Conservation (phyloP, 169 alveolate species). For the Sarcocystis neurona region DNA sequence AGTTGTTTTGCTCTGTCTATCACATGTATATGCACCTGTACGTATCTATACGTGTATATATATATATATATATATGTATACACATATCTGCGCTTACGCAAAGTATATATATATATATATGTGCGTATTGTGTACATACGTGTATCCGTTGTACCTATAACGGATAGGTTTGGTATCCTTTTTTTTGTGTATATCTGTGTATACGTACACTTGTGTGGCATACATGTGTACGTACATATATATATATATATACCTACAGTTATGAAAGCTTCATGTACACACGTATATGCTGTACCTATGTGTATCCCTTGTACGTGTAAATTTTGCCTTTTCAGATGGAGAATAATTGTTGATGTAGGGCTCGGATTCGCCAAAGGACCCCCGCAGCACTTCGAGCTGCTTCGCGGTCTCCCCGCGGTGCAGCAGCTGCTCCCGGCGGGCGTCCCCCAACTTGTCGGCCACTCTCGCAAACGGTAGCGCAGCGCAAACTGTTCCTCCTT, state of each 20-base stretch:
- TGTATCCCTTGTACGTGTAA: not conserved
- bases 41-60: too few species aligned
- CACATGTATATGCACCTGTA: too few species aligned
- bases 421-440: conserved; percentile 39
- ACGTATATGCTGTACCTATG: not conserved
- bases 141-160: too few species aligned
- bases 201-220: not conserved
- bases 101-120: too few species aligned
- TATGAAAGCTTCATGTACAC: not conserved
- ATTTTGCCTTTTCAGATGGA: conserved; percentile 44
- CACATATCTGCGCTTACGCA: too few species aligned
- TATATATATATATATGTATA: too few species aligned
- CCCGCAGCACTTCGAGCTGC: conserved; percentile 26
- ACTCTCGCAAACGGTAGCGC: conserved; percentile 46
- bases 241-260: too few species aligned
- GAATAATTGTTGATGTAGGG: conserved; percentile 48
- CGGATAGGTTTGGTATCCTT: too few species aligned
- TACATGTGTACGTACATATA: not conserved
- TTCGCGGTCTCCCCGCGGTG: not conserved
- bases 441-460: conserved; percentile 53
- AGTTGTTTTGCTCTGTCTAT: too few species aligned
- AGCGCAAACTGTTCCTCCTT: too few species aligned
- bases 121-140: too few species aligned
- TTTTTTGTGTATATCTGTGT: too few species aligned
- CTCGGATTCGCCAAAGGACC: conserved; percentile 58